These are phyloP conservation scores for Pisolithus thermaeus DNA, from an alignment of 1,284 basidiomycete genomes.

Conservation along the genomic window DNA sequence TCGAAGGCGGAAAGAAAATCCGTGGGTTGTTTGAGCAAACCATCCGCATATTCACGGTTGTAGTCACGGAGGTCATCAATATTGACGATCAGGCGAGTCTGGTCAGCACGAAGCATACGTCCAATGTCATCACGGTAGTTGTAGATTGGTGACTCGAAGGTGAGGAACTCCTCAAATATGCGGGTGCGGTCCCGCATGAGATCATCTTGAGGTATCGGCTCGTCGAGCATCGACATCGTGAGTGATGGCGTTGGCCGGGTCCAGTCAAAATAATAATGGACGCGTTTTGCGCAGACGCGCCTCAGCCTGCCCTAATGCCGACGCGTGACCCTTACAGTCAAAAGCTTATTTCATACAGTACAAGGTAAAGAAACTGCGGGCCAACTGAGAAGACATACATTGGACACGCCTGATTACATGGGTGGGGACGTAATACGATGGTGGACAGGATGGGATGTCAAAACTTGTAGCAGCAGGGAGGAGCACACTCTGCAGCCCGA, in stretches of 20 bases:
- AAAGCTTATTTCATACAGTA: no score
- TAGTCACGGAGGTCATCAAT: slow-evolving; percentile 96
- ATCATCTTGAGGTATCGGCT: slow-evolving; percentile 60
- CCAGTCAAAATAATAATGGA: no score
- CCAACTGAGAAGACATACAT: background rate
- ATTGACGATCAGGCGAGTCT: slow-evolving; percentile 91
- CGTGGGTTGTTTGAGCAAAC: slow-evolving; percentile 84
- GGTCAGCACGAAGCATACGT: slow-evolving; percentile 79
- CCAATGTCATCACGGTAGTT: slow-evolving; percentile 88
- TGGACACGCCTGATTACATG: background rate
- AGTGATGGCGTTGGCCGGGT: background rate
- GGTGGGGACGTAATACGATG: background rate
- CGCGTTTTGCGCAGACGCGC: no score
- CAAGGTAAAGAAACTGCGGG: no score
- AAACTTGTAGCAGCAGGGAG: no score
- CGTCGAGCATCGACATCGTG: slow-evolving; percentile 57
- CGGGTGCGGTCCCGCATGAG: slow-evolving; percentile 70
- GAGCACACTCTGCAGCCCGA: no score
- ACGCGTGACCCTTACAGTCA: no score
- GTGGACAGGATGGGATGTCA: no score
- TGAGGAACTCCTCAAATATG: slow-evolving; percentile 85
- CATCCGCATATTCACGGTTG: slow-evolving; percentile 76
- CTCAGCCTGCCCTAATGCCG: no score
- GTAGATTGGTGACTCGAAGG: slow-evolving; percentile 67
- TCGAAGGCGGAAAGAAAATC: slow-evolving; percentile 93